phyloP scores from a whole-genome alignment of 139 green algal genomes.

The Ettlia oleoabundans region DNA sequence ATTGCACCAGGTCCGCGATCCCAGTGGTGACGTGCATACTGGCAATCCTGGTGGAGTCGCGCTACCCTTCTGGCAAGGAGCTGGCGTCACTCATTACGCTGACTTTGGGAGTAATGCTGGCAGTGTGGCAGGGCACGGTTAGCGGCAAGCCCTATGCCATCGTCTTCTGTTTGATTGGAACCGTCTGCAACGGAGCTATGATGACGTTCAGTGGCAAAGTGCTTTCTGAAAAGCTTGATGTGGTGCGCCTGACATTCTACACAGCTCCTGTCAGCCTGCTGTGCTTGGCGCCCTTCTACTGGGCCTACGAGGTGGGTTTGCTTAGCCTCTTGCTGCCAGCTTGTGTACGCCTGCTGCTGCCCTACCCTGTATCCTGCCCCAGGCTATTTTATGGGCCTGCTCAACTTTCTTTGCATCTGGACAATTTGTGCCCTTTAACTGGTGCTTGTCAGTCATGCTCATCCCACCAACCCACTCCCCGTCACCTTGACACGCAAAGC shows the following conservation, averaged over 20 bases:
- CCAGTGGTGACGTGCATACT: conserved; percentile 64
- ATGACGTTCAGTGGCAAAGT: conserved; percentile 63
- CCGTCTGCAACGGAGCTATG: conserved; percentile 64
- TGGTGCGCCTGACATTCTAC: conserved; percentile 83
- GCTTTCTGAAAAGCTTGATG: conserved; percentile 66
- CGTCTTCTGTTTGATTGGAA: conserved; percentile 54
- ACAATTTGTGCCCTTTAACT: too few relatives aligned
- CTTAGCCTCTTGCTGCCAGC: too few relatives aligned
- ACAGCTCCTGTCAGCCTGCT: conserved; percentile 66
- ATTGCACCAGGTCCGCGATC: conserved; percentile 59
- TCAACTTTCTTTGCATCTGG: too few relatives aligned
- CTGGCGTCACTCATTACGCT: conserved; percentile 53
- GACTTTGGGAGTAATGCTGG: conserved; percentile 63
- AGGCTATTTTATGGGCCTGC: too few relatives aligned
- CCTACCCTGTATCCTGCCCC: too few relatives aligned
- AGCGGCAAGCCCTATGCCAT: conserved; percentile 50
- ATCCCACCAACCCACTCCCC: not conserved
- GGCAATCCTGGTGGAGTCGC: conserved; percentile 55
- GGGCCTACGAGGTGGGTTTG: conserved; percentile 17
- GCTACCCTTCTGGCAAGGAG: conserved; percentile 50
- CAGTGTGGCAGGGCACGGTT: conserved; percentile 59
- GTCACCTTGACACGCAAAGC: not conserved
- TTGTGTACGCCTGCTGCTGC: too few relatives aligned
- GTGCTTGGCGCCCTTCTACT: conserved; percentile 65
- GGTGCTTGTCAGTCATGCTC: not conserved